Evolutionary conservation across 768 basidiomycete species (phyloP).

Genomic region (Antrodiella citrinella): DNA sequence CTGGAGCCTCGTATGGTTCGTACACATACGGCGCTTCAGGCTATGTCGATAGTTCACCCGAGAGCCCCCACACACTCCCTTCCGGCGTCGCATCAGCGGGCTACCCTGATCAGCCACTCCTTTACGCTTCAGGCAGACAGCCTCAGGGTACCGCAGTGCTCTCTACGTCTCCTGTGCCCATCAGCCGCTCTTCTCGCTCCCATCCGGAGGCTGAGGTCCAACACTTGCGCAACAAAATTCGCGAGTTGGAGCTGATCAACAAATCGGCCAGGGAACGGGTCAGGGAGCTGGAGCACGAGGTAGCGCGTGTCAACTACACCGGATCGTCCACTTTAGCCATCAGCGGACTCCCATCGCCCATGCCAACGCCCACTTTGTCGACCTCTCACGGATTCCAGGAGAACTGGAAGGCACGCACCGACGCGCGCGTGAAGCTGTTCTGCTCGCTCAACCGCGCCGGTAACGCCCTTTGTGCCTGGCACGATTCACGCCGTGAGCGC

Average conservation of each 20-base stretch:
- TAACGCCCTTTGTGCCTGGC: conserved; percentile 86
- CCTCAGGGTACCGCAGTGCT: conserved; percentile 2
- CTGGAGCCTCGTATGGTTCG: background rate
- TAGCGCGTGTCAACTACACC: conserved; percentile 22
- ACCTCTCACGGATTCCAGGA: conserved; percentile 41
- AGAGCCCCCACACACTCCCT: conserved; percentile 5
- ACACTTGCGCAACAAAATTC: conserved; percentile 47
- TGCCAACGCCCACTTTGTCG: conserved; percentile 29
- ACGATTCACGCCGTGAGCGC: conserved; percentile 80
- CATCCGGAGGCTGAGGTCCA: conserved; percentile 39
- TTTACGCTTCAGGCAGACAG: background rate
- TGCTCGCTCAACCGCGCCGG: conserved; percentile 83
- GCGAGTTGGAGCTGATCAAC: conserved; percentile 56
- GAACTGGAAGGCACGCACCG: conserved; percentile 67
- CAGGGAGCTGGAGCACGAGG: conserved; percentile 38
- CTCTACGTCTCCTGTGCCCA: conserved; percentile 15
- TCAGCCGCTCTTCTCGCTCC: conserved; percentile 16
- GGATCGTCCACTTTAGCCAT: conserved; percentile 6
- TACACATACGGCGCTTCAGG: background rate
- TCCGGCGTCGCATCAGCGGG: conserved; percentile 10
- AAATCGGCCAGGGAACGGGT: conserved; percentile 41
- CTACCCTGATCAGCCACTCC: conserved; percentile 10
- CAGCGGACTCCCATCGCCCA: conserved; percentile 22
- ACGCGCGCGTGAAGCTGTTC: conserved; percentile 59
- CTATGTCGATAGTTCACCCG: background rate